Conservation (phyloP, 345 rosid genomes). For the Erodium maritimum region DNA sequence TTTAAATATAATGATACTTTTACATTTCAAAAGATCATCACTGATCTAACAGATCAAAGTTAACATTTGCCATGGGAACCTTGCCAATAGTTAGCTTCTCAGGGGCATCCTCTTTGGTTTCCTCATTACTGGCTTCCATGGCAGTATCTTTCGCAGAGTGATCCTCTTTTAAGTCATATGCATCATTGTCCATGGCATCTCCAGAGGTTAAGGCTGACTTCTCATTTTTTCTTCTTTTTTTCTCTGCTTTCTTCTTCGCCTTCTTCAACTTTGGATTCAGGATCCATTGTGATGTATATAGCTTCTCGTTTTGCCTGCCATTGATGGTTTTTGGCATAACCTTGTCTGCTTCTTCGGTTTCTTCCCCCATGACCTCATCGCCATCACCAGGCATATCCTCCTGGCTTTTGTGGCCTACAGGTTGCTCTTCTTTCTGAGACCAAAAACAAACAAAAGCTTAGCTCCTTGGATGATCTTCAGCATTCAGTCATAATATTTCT, state of each 20-base stretch:
- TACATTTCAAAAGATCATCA: no score
- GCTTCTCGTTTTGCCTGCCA: conserved; percentile 57
- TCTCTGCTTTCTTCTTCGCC: conserved; percentile 49
- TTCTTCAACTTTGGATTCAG: conserved; percentile 54
- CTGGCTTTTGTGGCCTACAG: not conserved
- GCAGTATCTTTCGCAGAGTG: conserved; percentile 32
- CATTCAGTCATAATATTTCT: not conserved
- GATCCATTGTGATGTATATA: conserved; percentile 57
- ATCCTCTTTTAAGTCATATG: conserved; percentile 72
- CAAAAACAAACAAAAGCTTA: not conserved
- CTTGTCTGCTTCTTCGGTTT: conserved; percentile 22
- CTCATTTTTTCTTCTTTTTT: conserved; percentile 59
- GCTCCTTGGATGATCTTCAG: not conserved
- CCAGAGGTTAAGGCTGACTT: not conserved
- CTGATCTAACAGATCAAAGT: conserved; percentile 27
- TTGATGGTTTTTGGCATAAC: conserved; percentile 24
- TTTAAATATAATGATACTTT: no score
- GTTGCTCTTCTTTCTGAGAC: conserved; percentile 30
- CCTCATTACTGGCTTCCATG: conserved; percentile 36
- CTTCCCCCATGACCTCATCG: conserved; percentile 36
- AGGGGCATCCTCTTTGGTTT: conserved; percentile 9
- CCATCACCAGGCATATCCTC: conserved; percentile 16
- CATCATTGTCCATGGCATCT: conserved; percentile 45
- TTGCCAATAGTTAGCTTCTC: conserved; percentile 17
- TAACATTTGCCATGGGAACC: conserved; percentile 44